phyloP scores from a whole-genome alignment of 345 rosid species.

The Populus euphratica region DNA sequence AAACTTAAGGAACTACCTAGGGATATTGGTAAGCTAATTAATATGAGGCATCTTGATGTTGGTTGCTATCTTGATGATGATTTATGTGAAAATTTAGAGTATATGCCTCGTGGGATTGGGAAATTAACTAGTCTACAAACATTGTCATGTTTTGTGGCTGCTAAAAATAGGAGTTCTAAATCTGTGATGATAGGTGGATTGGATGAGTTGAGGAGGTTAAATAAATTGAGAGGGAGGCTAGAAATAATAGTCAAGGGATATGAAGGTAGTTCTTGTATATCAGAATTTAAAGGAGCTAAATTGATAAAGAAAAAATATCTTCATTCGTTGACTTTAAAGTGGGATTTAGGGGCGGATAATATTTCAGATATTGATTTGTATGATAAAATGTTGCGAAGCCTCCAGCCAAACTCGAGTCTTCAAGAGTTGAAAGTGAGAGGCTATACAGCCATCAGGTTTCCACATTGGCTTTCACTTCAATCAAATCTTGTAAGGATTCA shows the following conservation, averaged over 20 bases:
- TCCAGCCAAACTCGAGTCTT: conserved; percentile 1
- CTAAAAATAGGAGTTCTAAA: background rate
- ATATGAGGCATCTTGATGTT: conserved; percentile 7
- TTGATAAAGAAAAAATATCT: conserved; percentile 3
- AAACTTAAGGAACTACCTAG: background rate
- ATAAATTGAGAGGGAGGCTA: conserved; percentile 6
- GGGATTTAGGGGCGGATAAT: background rate
- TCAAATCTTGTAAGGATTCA: background rate
- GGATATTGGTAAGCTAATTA: background rate
- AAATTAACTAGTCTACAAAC: conserved; percentile 4
- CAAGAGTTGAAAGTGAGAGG: background rate
- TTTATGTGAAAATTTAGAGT: background rate
- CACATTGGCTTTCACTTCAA: background rate
- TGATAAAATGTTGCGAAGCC: background rate
- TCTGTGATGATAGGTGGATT: background rate
- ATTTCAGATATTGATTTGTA: background rate
- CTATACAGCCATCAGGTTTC: background rate
- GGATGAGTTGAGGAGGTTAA: background rate
- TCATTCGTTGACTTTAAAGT: background rate
- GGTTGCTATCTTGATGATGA: background rate
- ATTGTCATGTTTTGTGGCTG: background rate
- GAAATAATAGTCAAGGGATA: background rate
- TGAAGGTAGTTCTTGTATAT: background rate
- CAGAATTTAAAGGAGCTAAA: background rate
- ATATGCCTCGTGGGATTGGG: conserved; percentile 11